These are phyloP conservation scores for Stereocaulon alpinum DNA, from an alignment of 495 filamentous ascomycete species.

Conservation along the genomic window DNA sequence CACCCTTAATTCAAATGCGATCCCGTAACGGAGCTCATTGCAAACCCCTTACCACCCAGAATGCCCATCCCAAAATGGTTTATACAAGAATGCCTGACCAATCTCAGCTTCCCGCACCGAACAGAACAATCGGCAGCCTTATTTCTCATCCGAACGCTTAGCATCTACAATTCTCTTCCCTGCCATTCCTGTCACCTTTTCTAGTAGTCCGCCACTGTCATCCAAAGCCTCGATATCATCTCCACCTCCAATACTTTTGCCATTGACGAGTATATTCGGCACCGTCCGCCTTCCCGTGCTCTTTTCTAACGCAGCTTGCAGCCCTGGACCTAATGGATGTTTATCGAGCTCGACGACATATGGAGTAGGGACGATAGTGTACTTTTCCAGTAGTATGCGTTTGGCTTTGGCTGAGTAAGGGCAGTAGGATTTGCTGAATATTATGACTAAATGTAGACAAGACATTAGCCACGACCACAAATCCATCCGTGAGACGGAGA, in stretches of 20 bases:
- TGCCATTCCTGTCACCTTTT: slow-evolving; percentile 61
- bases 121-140: neutral
- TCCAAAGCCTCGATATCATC: slow-evolving; percentile 76
- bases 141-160: slow-evolving; percentile 16
- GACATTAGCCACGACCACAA: slow-evolving; percentile 18
- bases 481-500: neutral
- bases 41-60: neutral
- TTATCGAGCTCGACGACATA: slow-evolving; percentile 86
- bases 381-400: slow-evolving; percentile 65
- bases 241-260: slow-evolving; percentile 80
- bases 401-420: slow-evolving; percentile 77
- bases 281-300: slow-evolving; percentile 77
- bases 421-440: slow-evolving; percentile 93
- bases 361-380: slow-evolving; percentile 70
- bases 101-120: neutral
- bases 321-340: slow-evolving; percentile 56
- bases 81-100: neutral
- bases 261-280: slow-evolving; percentile 82
- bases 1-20: neutral
- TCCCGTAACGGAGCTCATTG: neutral
- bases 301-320: slow-evolving; percentile 59
- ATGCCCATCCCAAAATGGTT: neutral
- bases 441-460: slow-evolving; percentile 53
- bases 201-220: slow-evolving; percentile 52
- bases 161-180: slow-evolving; percentile 57